Evolutionary conservation across 345 rosid species (phyloP).

Genomic region (Pseudoturritis turrita): DNA sequence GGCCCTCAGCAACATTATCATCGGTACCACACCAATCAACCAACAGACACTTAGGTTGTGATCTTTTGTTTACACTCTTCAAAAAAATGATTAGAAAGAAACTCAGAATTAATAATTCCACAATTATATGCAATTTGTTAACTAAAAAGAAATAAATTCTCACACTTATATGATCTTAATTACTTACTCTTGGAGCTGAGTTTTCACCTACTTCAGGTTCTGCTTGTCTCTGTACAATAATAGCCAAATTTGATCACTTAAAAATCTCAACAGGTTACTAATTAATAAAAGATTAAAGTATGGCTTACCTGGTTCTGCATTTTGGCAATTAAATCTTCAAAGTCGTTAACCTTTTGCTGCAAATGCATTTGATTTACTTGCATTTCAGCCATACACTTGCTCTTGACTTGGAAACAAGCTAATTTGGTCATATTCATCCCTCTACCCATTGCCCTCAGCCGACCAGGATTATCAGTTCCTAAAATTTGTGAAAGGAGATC

Average conservation of each 20-base stretch:
- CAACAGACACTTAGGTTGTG: neutral
- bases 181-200: neutral
- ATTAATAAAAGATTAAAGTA: neutral
- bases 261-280: neutral
- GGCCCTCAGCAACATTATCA: too few relatives aligned
- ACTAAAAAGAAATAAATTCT: too few relatives aligned
- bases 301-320: neutral
- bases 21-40: too few relatives aligned
- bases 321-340: neutral
- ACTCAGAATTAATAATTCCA: too few relatives aligned
- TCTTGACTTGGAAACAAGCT: neutral
- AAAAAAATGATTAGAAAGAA: neutral
- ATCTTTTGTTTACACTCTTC: neutral
- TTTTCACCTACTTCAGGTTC: neutral
- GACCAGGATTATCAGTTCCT: neutral
- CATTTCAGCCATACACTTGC: neutral
- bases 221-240: neutral
- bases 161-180: neutral
- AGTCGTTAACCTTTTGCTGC: neutral
- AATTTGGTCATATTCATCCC: neutral
- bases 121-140: too few relatives aligned
- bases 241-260: neutral
- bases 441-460: neutral
- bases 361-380: neutral
- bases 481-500: neutral